A percentile compares a stretch with the other conserved stretches of the same genome.
Conservation (phyloP, 2,329 filamentous ascomycete species). For the Calonectria fujianensis region DNA sequence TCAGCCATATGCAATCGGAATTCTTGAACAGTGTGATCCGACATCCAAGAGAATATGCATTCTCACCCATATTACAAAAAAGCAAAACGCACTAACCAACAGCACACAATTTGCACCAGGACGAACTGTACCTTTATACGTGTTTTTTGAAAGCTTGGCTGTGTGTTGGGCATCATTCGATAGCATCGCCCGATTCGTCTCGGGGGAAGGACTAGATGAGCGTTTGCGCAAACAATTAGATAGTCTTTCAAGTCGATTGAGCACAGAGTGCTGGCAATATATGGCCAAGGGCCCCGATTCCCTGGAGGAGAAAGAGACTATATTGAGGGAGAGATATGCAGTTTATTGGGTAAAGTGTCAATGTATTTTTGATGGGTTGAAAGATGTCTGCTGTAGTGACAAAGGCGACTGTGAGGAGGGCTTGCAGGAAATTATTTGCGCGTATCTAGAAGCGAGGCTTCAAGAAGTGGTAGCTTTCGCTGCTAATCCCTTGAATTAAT, state of each 20-base stretch:
- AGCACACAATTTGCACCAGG: neutral
- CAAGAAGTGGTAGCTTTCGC: too few species aligned
- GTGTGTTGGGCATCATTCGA: neutral
- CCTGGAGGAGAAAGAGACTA: neutral
- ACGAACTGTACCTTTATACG: neutral
- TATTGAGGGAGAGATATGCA: neutral
- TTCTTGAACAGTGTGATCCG: neutral
- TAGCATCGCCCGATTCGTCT: neutral
- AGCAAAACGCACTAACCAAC: slow-evolving; percentile 1
- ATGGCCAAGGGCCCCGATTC: neutral
- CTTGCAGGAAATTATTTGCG: neutral
- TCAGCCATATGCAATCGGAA: neutral
- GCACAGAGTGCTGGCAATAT: neutral
- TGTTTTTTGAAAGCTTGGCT: neutral
- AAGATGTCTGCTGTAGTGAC: neutral
- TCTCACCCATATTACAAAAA: neutral
- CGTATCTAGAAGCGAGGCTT: neutral
- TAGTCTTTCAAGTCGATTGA: neutral
- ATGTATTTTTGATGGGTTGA: neutral
- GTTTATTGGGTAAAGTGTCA: neutral
- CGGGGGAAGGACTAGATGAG: neutral
- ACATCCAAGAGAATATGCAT: neutral
- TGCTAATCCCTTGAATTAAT: too few species aligned
- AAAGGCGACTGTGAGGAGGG: neutral
- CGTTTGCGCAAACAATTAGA: neutral